Conservation (phyloP, 1,139 yeast species). For the Pneumocystis sp. region DNA sequence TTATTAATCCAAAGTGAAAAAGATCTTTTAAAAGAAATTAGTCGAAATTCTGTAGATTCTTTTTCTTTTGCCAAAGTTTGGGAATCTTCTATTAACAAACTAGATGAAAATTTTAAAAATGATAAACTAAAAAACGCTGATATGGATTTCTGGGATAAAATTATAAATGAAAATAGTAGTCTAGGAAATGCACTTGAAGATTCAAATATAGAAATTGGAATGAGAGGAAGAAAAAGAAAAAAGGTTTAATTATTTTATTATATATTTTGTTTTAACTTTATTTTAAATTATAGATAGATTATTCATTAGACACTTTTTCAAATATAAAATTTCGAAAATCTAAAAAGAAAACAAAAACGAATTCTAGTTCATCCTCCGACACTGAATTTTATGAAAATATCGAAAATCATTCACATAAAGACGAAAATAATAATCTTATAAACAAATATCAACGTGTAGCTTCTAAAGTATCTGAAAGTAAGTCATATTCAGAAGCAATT, state of each 20-base stretch:
- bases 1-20: slow-evolving; percentile 10
- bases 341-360: background rate
- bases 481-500: background rate
- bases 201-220: background rate
- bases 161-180: background rate
- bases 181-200: background rate
- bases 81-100: slow-evolving; percentile 11
- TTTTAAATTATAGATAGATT: background rate
- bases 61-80: slow-evolving; percentile 16
- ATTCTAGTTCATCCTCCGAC: background rate
- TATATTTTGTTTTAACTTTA: background rate
- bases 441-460: background rate
- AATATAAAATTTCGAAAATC: background rate
- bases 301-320: background rate
- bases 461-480: background rate
- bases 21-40: slow-evolving; percentile 65
- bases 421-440: background rate
- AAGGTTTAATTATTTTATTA: background rate
- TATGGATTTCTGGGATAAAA: slow-evolving; percentile 1
- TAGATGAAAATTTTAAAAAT: background rate
- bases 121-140: background rate
- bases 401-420: background rate
- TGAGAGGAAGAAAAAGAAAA: background rate
- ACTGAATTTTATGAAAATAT: background rate
- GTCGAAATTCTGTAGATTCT: slow-evolving; percentile 25